Evolutionary conservation across 2,329 filamentous ascomycete genomes (phyloP).

Genomic region (Pseudocercospora pini-densiflorae): DNA sequence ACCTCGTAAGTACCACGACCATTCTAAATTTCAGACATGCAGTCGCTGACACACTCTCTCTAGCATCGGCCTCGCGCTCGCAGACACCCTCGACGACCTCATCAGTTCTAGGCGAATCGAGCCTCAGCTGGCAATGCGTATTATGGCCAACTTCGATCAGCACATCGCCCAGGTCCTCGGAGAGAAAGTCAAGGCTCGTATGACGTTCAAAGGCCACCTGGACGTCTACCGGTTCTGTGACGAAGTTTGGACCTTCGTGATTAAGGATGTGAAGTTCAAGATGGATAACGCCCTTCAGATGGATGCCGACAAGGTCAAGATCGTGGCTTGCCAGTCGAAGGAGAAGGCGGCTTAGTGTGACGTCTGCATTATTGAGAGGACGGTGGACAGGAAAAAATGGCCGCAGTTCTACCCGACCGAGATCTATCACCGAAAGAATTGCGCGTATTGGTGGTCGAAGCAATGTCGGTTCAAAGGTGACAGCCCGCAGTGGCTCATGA

Average conservation of each 20-base stretch:
- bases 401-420: neutral
- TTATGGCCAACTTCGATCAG: conserved; percentile 92
- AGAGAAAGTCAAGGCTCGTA: conserved; percentile 86
- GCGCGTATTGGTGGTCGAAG: neutral
- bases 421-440: neutral
- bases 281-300: conserved; percentile 76
- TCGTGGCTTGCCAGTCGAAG: conserved; percentile 88
- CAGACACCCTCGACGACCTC: conserved; percentile 94
- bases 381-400: neutral
- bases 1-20: conserved; percentile 75
- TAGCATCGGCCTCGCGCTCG: conserved; percentile 90
- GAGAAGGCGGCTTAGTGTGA: conserved; percentile 66
- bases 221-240: conserved; percentile 99
- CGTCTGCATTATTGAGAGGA: neutral
- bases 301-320: conserved; percentile 92
- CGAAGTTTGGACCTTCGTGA: conserved; percentile 99
- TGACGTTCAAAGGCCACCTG: conserved; percentile 97
- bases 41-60: neutral
- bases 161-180: conserved; percentile 88
- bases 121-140: conserved; percentile 98
- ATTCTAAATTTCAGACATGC: neutral
- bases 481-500: too few species aligned
- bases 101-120: conserved; percentile 96
- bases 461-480: neutral
- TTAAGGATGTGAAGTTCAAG: conserved; percentile 99